These are phyloP conservation scores for Cinnamomum micranthum DNA, from an alignment of 164 flowering plant species.

Conservation along the genomic window DNA sequence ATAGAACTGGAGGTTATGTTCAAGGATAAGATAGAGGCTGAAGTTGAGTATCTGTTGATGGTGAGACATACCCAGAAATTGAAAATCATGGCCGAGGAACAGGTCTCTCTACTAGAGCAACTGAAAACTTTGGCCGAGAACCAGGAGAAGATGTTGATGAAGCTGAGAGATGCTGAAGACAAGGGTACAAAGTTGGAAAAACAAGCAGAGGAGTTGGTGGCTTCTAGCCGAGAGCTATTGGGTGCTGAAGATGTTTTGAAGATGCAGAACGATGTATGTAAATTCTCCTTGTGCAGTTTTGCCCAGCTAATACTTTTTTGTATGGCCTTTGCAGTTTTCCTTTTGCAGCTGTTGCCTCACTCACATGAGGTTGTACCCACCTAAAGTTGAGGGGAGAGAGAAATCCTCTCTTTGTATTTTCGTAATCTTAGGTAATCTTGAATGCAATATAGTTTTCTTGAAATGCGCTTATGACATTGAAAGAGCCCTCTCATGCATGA, in stretches of 20 bases:
- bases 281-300: slow-evolving; percentile 28
- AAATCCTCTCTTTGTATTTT: slow-evolving; percentile 1
- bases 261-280: slow-evolving; percentile 35
- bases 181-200: slow-evolving; percentile 31
- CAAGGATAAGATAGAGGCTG: slow-evolving; percentile 59
- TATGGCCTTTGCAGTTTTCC: slow-evolving; percentile 27
- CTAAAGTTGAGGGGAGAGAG: slow-evolving; percentile 10
- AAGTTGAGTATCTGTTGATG: slow-evolving; percentile 46
- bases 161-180: slow-evolving; percentile 34
- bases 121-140: slow-evolving; percentile 26
- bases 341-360: slow-evolving; percentile 30
- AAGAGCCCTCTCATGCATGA: too few relatives aligned
- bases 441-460: not conserved
- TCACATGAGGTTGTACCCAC: slow-evolving; percentile 54
- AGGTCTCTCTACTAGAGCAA: slow-evolving; percentile 24
- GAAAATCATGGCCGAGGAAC: slow-evolving; percentile 24
- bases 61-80: slow-evolving; percentile 29
- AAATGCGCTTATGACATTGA: too few relatives aligned
- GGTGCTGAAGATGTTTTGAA: slow-evolving; percentile 31
- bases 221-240: slow-evolving; percentile 20
- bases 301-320: slow-evolving; percentile 47
- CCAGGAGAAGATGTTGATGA: slow-evolving; percentile 28
- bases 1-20: slow-evolving; percentile 44
- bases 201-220: slow-evolving; percentile 35
- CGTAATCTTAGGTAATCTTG: not conserved